Evolutionary conservation across 1,284 basidiomycete genomes (phyloP), one percentile per base, ranked within the genome.

Genomic region (Marasmius sp.): DNA sequence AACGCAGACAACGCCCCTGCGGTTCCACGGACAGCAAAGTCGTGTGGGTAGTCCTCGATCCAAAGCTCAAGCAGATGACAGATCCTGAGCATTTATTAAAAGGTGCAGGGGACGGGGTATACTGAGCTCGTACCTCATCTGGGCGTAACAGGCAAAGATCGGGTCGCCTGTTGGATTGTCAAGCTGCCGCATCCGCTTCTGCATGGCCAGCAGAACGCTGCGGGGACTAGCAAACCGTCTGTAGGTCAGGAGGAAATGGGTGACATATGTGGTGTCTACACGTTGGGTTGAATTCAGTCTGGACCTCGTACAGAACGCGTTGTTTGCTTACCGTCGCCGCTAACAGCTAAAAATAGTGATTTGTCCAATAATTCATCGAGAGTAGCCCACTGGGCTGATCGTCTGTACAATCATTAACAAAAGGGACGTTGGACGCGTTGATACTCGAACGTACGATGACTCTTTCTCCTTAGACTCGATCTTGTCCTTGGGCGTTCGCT

Each of bases 141-240:
- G 91, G 11, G 90, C 90, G 74, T 87, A 92, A 69, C 87, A 89
- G 10, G 90, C 87, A 73, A 93, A 90, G 85, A 92, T 89, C 0
- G 88, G 87, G 75, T 93, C 91, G 6, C 85, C 84, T n/a, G 81
- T 81, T 33, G 87, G 82, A 63, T 83, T 82, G 69, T 91, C 89
- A 12, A 93, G 77, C 64, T 89, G 84, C 38, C 89, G 84, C 83
- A 93, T 88, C 51, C 90, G 86, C 69, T 91, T 90, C 72, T 93
- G 91, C 89, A 93, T 92, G 5, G 91, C 88, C 54, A 93, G 79
- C n/a, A 93, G 77, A 14, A 93, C 75, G 61, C 81, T 87, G 47
- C 91, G 83, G 12, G 91, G 91, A 52, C 82, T 89, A 50, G 89
- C 82, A 71, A 93, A 93, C 64, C 89, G 81, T 39, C 91, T 87